Evolutionary conservation across 1,284 basidiomycete genomes (phyloP), one percentile per base, ranked within the genome.

Genomic region (Tilletia setariae): DNA sequence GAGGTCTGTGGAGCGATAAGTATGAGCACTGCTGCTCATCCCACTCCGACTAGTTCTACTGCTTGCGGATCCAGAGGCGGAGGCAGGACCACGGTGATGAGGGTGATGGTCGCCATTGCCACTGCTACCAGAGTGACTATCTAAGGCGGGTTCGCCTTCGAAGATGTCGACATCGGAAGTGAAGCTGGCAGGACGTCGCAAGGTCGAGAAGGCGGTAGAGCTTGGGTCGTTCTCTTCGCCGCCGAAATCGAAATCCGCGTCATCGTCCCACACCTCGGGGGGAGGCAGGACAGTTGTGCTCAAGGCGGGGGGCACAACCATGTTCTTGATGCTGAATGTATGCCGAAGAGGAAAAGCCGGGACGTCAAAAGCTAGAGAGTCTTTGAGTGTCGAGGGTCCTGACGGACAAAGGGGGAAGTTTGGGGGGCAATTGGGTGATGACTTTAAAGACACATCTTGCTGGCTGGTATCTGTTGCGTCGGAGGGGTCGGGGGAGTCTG

Each of bases 11-110:
- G 74, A 75, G 19, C 56, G 28, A 30, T 61, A 61, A 30, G 56
- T 61, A 35, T 61, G 56, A 19, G 90, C 86, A 83, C 94, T 93
- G 81, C 94, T 94, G 56, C 56, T 61, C 56, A 61, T 61, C 13
- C 56, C 56, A 21, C 56, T 61, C 13, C 56, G 25, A 35, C 56
- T 61, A 2, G 56, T 61, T 13, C 56, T 25, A 40, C 56, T 61
- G 56, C 56, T 61, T 35, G 28, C 56, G 8, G 28, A 61, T 16
- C 56, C 56, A 61, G 30, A 61, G 1, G 21, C 13, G 1, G 56
- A 61, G 8, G 56, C 56, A 16, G 32, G 28, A 15, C 56, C 56
- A 6, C 32, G 25, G 13, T 30, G 53, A 19, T 61, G 56, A 61
- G 19, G 25, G 28, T 30, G 53, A 19, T 61, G 56, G 35, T 61